Base-by-base conservation (phyloP, 768 basidiomycete species). In the Gloeopeniophorella convolvens region DNA sequence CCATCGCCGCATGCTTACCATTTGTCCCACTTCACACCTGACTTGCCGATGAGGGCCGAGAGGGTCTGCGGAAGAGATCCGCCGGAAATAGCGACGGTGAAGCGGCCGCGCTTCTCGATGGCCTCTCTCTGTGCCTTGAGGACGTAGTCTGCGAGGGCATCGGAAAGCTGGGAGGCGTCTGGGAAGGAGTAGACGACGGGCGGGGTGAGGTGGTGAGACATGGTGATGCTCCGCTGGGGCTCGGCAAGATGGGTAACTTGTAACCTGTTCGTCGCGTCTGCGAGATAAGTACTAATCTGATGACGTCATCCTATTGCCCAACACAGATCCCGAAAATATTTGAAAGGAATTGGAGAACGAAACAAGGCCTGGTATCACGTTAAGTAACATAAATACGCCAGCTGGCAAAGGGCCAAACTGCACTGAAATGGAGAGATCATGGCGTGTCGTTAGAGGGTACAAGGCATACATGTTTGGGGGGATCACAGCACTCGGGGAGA, bases 41-140 rank as follows among this genome's bases (percentile, higher is more conserved):
- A 67, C 57, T 83, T 70, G 42, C 61, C 69, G 57, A 86, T 76
- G 58, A 96, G 82, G 3, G 79, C 83, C 42, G 68, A 73, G 59
- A 99, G 80, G 68, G 87, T 77, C 60, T 80, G 81, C 23, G 95
- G 93, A 32, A 98, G 77, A 1, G 87, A 89, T 7, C 96, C 95
- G 10, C 96, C 96, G 4, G 92, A 95, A 61, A 98, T 72, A 50
- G 96, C 96, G 63, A 99, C 63, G 47, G 91, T 87, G 74, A 99
- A 99, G 54, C 78, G 79, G 63, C 85, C 88, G 69, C 90, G 84
- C 70, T 88, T 92, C 64, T 82, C 80, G 62, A 98, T 74, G 32
- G 94, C 79, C 21, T 97, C 91, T 54, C 78, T 85, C 72, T 98
- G 95, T 0, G 88, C 89, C 56, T 85, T 88, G 59, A 87, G 55